Conservation (phyloP, 2,329 filamentous ascomycete genomes). For the Colletotrichum tropicale region DNA sequence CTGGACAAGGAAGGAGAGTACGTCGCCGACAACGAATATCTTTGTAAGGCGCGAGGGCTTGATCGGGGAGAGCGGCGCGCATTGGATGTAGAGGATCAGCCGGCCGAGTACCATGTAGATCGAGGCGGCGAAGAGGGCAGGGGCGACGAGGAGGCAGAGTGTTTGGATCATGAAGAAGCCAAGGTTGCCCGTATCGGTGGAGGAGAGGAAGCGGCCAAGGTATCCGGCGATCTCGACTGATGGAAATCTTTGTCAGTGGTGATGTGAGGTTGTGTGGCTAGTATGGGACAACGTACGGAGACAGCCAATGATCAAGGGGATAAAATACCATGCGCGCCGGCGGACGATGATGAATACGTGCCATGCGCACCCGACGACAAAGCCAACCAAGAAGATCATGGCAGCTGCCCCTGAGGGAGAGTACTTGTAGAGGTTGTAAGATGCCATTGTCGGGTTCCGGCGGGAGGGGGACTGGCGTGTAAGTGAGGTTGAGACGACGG, state of each 20-base stretch:
- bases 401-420: neutral
- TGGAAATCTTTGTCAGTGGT: neutral
- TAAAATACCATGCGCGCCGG: neutral
- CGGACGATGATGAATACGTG: neutral
- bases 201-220: neutral
- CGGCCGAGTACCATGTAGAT: conserved; percentile 18
- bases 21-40: conserved; percentile 17
- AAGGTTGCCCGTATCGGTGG: neutral
- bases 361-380: neutral
- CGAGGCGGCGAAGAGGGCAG: conserved; percentile 6
- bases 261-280: neutral
- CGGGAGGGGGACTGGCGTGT: neutral
- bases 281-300: neutral
- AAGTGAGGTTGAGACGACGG: neutral
- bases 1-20: conserved; percentile 14
- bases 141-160: neutral
- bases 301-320: neutral
- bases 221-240: neutral
- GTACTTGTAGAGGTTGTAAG: neutral
- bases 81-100: neutral
- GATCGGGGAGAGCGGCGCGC: conserved; percentile 23
- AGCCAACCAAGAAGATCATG: neutral
- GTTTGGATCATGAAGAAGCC: neutral
- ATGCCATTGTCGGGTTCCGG: neutral
- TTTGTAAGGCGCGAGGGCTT: conserved; percentile 23